These are phyloP conservation scores for Ananas comosus DNA, from an alignment of 176 grass and related monocot species.

Conservation along the genomic window DNA sequence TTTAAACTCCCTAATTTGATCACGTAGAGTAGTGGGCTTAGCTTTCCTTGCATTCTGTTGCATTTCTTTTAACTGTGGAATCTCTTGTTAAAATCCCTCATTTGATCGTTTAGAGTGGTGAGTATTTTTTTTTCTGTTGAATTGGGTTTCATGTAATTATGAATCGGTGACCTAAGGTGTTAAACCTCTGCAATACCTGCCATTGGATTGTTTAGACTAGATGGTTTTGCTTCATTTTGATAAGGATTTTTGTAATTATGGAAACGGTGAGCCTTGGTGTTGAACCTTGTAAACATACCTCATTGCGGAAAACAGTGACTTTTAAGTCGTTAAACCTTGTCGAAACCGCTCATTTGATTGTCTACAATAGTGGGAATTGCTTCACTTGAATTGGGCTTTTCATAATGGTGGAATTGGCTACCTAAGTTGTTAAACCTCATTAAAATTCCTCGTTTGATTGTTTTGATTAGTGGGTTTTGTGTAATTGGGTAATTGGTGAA, in stretches of 20 bases:
- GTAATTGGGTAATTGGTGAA: slow-evolving; percentile 19
- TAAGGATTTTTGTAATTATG: neutral
- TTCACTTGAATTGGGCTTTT: neutral
- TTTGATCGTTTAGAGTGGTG: slow-evolving; percentile 2
- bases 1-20: neutral
- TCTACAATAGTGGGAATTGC: neutral
- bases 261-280: too few species aligned
- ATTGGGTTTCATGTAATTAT: too few species aligned
- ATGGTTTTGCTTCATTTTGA: too few species aligned
- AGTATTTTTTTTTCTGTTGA: neutral
- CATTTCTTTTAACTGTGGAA: neutral
- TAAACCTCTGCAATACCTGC: too few species aligned
- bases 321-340: too few species aligned
- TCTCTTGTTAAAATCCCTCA: neutral
- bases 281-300: too few species aligned
- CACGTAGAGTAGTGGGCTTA: neutral
- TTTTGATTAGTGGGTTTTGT: slow-evolving; percentile 7
- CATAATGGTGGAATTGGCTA: neutral
- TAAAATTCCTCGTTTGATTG: neutral
- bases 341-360: too few species aligned
- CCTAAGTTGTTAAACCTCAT: neutral
- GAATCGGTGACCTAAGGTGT: too few species aligned
- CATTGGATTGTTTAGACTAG: too few species aligned
- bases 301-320: too few species aligned
- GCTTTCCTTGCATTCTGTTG: neutral